Conservation (phyloP, 345 rosid genomes). For the Citrus maxima region DNA sequence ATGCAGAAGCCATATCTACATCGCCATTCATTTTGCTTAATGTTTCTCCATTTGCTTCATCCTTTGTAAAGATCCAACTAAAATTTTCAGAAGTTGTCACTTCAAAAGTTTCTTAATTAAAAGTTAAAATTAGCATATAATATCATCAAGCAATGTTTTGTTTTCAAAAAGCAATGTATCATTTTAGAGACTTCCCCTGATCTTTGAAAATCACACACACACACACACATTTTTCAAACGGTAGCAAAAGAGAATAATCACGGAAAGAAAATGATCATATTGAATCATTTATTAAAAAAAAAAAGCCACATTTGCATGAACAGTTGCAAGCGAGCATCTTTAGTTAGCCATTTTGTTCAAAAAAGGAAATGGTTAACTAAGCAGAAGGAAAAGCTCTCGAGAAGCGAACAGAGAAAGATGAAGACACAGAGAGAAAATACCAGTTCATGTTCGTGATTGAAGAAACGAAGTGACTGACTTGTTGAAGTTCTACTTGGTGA, state of each 20-base stretch:
- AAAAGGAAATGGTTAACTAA: too few relatives aligned
- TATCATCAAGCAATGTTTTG: too few relatives aligned
- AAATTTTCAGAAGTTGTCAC: neutral
- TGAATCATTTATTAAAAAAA: neutral
- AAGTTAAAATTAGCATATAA: neutral
- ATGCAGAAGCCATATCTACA: neutral
- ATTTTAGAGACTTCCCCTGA: neutral
- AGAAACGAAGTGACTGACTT: neutral
- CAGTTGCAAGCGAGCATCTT: neutral
- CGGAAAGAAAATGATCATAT: neutral
- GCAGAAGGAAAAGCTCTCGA: neutral
- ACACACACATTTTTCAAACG: neutral
- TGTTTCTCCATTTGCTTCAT: slow-evolving; percentile 12
- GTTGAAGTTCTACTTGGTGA: neutral
- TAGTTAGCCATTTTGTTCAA: too few relatives aligned
- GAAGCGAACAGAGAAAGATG: neutral
- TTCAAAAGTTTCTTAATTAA: neutral
- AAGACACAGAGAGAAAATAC: neutral
- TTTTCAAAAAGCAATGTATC: too few relatives aligned
- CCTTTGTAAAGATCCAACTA: slow-evolving; percentile 19
- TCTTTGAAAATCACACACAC: too few relatives aligned
- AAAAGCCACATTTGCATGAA: neutral
- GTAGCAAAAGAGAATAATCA: neutral
- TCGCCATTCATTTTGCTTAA: neutral
- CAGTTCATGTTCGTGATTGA: neutral